Evolutionary conservation across 257 asterid genomes (phyloP).

Genomic region (Solanum dulcamara): DNA sequence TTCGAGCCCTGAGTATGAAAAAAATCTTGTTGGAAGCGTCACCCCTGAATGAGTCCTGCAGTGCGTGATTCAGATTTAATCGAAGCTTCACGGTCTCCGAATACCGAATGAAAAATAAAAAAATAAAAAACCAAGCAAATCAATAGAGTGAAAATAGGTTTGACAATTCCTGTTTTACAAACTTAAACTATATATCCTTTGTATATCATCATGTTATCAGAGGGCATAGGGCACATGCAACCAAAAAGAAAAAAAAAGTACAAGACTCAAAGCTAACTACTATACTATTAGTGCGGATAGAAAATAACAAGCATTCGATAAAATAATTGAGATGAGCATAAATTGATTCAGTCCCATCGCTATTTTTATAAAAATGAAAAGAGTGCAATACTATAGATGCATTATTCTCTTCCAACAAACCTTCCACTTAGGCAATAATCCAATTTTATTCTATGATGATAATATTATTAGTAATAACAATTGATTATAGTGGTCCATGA

Average conservation of each 20-base stretch:
- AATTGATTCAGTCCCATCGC: fast-evolving
- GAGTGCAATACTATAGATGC: background rate
- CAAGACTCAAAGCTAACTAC: background rate
- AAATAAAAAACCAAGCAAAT: background rate
- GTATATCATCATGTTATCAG: background rate
- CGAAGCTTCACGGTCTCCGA: no score
- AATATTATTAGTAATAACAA: background rate
- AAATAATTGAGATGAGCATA: background rate
- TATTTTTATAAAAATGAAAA: background rate
- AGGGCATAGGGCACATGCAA: background rate
- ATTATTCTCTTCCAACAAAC: background rate
- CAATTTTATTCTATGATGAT: background rate
- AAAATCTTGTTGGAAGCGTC: no score
- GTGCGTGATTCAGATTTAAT: no score
- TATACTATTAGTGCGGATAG: background rate
- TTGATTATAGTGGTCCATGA: slow-evolving; percentile 8
- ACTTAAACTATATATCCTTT: background rate
- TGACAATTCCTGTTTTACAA: background rate
- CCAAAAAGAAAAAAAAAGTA: background rate
- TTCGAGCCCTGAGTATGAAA: no score
- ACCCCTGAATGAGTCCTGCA: no score
- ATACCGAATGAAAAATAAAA: no score
- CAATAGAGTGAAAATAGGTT: background rate
- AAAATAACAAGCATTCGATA: background rate
- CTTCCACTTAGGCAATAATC: background rate